Evolutionary conservation across 2,329 filamentous ascomycete genomes (phyloP), one percentile per base, ranked within the genome.

Genomic region (Purpureocillium lavendulum): DNA sequence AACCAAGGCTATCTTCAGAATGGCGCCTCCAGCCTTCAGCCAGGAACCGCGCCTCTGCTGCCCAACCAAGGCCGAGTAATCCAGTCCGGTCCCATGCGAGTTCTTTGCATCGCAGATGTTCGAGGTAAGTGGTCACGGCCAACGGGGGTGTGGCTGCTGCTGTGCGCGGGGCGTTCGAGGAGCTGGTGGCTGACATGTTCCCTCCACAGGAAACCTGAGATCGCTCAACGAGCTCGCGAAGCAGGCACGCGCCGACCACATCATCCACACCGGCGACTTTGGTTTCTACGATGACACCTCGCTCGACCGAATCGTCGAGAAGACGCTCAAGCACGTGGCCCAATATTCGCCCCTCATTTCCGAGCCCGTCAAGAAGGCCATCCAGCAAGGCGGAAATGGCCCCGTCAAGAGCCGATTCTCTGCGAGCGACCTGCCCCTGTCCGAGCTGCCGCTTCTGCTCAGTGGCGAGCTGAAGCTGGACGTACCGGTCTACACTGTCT

Each of bases 251-350:
- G 92, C 92, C 54, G 88, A 96, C 67, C 88, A 96, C 69, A 95
- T 98, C 64, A 88, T 98, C 57, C 92, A 98, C 66, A 98, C 92
- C 15, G 92, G 92, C 63, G 92, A 98, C 64, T 98, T 98, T 61
- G 92, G 92, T 47, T 98, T 98, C 69, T 98, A 98, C 69, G 92
- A 98, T 64, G 85, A 94, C 55, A 87, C 83, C 40, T 98, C 92
- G 29, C 71, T 98, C 50, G 90, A 97, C 57, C 84, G 92, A 57
- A 97, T 98, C 69, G 92, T 92, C 31, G 92, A 98, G 65, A 98
- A 98, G 71, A 98, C 92, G 16, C 75, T 98, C 38, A 96, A 95
- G 68, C 92, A 98, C 67, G 92, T 98, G 50, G 90, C 90, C 40
- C 92, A 98, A 67, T 98, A 98, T 65, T 98, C 92, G 38, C 92